Evolutionary conservation across 805 yeast species (phyloP).

Genomic region (Novakomyces olei): DNA sequence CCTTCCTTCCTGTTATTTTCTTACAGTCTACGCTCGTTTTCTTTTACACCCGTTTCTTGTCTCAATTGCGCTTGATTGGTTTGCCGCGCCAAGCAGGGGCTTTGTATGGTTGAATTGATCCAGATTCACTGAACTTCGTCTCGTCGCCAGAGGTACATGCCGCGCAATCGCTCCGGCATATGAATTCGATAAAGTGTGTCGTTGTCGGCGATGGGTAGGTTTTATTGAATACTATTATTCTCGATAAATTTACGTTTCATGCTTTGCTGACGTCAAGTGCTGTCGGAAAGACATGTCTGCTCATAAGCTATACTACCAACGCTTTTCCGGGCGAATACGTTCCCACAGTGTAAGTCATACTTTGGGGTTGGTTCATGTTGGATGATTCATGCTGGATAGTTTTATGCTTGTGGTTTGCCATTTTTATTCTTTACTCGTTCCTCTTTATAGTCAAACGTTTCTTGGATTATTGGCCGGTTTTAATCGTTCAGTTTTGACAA

Average conservation of each 20-base stretch:
- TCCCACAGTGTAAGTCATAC: constrained; percentile 52
- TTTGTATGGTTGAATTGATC: too few relatives aligned
- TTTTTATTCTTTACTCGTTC: too few relatives aligned
- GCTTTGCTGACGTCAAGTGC: constrained; percentile 27
- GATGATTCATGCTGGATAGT: neutral
- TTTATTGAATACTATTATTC: neutral
- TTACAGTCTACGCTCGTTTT: too few relatives aligned
- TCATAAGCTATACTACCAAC: constrained; percentile 75
- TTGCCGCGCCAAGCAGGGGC: too few relatives aligned
- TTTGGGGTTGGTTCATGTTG: too few relatives aligned
- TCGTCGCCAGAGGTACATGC: too few relatives aligned
- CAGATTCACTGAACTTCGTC: too few relatives aligned
- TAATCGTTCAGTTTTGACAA: constrained; percentile 37
- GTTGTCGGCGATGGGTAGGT: constrained; percentile 74
- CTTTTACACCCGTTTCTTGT: too few relatives aligned
- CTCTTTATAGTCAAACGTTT: too few relatives aligned
- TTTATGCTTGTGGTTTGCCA: neutral
- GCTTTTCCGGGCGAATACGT: constrained; percentile 84
- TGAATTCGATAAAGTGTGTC: constrained; percentile 81
- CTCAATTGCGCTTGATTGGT: too few relatives aligned
- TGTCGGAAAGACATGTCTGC: constrained; percentile 78
- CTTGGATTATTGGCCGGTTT: neutral
- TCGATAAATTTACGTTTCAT: neutral
- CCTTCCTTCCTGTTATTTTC: too few relatives aligned
- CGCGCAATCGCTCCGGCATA: too few relatives aligned